A percentile compares a stretch with the other conserved stretches of the same genome.
phyloP scores from a whole-genome alignment of 345 rosid genomes.

The Nephelium lappaceum region DNA sequence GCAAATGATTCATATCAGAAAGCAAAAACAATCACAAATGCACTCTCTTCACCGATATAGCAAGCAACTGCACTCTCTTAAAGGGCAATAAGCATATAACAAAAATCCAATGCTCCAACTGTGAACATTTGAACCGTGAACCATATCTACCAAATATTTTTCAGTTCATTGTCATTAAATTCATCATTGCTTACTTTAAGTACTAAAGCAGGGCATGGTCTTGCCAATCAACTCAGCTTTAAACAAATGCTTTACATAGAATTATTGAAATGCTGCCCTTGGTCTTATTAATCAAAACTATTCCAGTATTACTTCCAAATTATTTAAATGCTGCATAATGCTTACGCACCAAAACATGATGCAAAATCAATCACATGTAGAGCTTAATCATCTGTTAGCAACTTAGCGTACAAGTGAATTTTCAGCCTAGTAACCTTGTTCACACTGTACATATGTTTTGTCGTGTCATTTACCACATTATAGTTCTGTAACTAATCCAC shows the following conservation, averaged over 20 bases:
- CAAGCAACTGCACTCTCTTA: not conserved
- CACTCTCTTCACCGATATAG: not conserved
- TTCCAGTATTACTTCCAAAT: not conserved
- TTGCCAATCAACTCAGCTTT: not conserved
- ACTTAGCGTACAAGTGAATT: not conserved
- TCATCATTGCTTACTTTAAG: not conserved
- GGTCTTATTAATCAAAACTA: not conserved
- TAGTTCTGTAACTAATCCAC: not conserved
- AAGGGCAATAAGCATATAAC: not conserved
- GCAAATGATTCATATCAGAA: not conserved
- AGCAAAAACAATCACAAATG: conserved; percentile 11
- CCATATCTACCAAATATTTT: not conserved
- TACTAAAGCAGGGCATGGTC: not conserved
- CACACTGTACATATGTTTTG: not conserved
- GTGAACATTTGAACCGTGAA: not conserved
- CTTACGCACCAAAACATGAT: not conserved
- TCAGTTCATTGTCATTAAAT: not conserved
- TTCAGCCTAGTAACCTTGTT: not conserved
- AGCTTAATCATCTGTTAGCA: no score
- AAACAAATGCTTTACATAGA: no score
- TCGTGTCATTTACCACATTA: not conserved
- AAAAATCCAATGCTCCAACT: not conserved
- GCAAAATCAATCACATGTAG: not conserved
- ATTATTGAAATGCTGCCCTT: no score
- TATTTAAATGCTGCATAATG: not conserved